Evolutionary conservation across 2,329 filamentous ascomycete genomes (phyloP), one percentile per base, ranked within the genome.

Genomic region (Colletotrichum destructivum): DNA sequence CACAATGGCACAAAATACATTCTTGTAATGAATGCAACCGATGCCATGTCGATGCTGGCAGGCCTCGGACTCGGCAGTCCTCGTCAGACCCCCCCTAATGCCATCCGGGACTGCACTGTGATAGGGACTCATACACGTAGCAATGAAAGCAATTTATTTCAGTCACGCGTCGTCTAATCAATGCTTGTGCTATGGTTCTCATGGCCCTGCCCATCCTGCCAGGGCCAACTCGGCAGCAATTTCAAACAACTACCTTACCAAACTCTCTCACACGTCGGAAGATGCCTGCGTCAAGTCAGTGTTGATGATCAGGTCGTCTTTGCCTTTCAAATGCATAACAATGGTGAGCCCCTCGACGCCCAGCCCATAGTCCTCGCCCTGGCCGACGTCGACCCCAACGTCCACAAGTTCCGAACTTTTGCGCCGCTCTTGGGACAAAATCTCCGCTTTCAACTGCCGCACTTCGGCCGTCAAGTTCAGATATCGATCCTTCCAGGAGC

Each of bases 221-320:
- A n/a, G 57, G 21, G 13, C 38, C 47, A 47, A n/a, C 18, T 26
- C 42, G 15, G 23, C 26, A 23, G 16, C 46, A 57, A 26, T 49
- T 18, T 12, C 16, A 44, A 21, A n/a, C 47, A 16, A 26, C 8
- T 13, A n/a, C 18, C 13, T 1, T n/a, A 21, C 15, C 49, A 46
- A n/a, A 38, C 15, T 12, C 11, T 9, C 11, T 66, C 57, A 66
- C 44, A 61, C 15, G 3, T 67, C 46, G 12, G 52, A 66, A 61
- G 62, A 67, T 16, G 52, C 54, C 60, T 56, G 56, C 8, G 55
- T 72, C 76, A 87, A 78, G 75, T 87, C 83, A 3, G 86, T 88
- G 66, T 86, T 86, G 75, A 88, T 85, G 57, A 88, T 82, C 75
- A 88, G 74, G 72, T 89, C 86, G 59, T 88, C 85, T 77, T 82